phyloP scores from a whole-genome alignment of 352 stramenopile genomes.

The Phytophthora rubi region DNA sequence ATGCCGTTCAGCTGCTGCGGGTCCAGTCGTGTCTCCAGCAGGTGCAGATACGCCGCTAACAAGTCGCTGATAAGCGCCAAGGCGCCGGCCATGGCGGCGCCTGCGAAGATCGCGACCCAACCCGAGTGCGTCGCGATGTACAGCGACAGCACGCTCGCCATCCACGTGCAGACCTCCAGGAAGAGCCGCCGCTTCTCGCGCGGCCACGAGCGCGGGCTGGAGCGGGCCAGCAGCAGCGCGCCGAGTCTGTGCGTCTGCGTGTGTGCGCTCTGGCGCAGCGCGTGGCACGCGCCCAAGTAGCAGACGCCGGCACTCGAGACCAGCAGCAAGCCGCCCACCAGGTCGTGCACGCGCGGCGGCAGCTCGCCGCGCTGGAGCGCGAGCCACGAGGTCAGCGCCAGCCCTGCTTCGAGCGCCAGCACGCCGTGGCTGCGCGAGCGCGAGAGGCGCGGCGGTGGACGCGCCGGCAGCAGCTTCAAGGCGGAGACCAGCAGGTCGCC shows the following conservation, averaged over 20 bases:
- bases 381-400: slow-evolving; percentile 38
- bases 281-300: slow-evolving; percentile 60
- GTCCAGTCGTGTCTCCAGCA: slow-evolving; percentile 55
- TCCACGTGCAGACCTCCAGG: slow-evolving; percentile 77
- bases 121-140: slow-evolving; percentile 64
- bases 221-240: slow-evolving; percentile 58
- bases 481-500: slow-evolving; percentile 62
- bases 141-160: slow-evolving; percentile 70
- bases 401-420: slow-evolving; percentile 25
- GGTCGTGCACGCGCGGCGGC: slow-evolving; percentile 46
- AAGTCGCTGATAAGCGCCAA: slow-evolving; percentile 68
- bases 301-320: slow-evolving; percentile 50
- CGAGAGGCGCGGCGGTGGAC: neutral
- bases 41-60: slow-evolving; percentile 55
- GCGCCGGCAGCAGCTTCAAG: slow-evolving; percentile 26
- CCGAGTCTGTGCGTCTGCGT: slow-evolving; percentile 32
- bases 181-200: slow-evolving; percentile 64
- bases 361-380: slow-evolving; percentile 39
- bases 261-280: slow-evolving; percentile 31
- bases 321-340: slow-evolving; percentile 64
- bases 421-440: slow-evolving; percentile 37
- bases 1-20: slow-evolving; percentile 38
- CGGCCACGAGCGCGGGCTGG: slow-evolving; percentile 56
- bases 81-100: slow-evolving; percentile 44
- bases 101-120: slow-evolving; percentile 51